Percentiles rank a stretch among this genome's conserved stretches.
These are phyloP conservation scores for Dendrothele bispora DNA, from an alignment of 768 basidiomycete species.

Conservation along the genomic window DNA sequence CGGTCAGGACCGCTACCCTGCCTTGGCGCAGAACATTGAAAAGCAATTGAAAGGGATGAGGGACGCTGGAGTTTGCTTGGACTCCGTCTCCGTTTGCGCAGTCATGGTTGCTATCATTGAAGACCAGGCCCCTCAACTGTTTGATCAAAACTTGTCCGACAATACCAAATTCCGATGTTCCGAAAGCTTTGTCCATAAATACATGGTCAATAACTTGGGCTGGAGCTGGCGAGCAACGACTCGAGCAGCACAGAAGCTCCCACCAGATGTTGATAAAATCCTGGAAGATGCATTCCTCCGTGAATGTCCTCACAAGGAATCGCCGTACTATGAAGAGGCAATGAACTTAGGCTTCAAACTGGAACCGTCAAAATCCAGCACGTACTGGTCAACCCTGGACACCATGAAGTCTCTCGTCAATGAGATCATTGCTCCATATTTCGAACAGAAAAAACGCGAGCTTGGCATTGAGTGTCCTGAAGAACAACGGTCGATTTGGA, in stretches of 20 bases:
- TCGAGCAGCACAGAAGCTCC: slow-evolving; percentile 28
- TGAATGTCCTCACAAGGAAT: no score
- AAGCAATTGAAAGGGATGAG: background rate
- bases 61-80: background rate
- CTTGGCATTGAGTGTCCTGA: no score
- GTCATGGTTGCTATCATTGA: slow-evolving; percentile 10
- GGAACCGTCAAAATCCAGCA: slow-evolving; percentile 15
- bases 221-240: slow-evolving; percentile 23
- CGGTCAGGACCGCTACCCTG: background rate
- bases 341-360: no score
- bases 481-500: no score
- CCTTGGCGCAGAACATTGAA: background rate
- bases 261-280: slow-evolving; percentile 16
- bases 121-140: slow-evolving; percentile 18
- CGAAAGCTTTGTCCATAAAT: slow-evolving; percentile 17
- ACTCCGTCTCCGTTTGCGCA: background rate
- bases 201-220: slow-evolving; percentile 11
- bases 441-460: slow-evolving; percentile 11
- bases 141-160: slow-evolving; percentile 11
- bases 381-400: slow-evolving; percentile 25
- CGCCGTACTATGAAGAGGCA: no score
- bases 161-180: slow-evolving; percentile 16
- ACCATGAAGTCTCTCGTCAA: slow-evolving; percentile 22
- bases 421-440: slow-evolving; percentile 27
- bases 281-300: slow-evolving; percentile 12